Evolutionary conservation across 2,329 filamentous ascomycete genomes (phyloP), one percentile per base, ranked within the genome.

Genomic region (Westerdykella sp.): DNA sequence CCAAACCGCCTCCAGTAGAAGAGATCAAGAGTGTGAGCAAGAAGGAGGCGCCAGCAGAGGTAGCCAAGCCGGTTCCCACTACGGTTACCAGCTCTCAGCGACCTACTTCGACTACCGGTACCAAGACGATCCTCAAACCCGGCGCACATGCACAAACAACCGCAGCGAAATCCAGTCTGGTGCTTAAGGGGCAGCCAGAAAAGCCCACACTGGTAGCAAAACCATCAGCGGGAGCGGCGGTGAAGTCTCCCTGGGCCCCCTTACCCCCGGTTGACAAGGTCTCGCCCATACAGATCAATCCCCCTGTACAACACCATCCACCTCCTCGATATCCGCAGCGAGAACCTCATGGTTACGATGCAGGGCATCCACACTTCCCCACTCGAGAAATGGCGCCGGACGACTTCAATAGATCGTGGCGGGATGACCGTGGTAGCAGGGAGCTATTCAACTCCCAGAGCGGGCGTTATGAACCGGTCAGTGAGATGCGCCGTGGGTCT

Each of bases 361-460:
- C 71, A 41, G 71, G 73, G 51, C 71, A 72, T 14, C 73, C 74
- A 40, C 74, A 73, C 14, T 73, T 73, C 15, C 72, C 73, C 18
- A 77, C 84, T 0, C 87, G 88, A 59, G 90, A 97, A 62, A 95
- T 96, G 50, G 87, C 89, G 5, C 86, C 90, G 0, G 93, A 97
- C 65, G 91, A 95, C 53, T 97, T 96, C 60, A 94, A 84, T 63
- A 79, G 93, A 49, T 80, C 84, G 28, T 95, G 87, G 83, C 79
- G 85, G 57, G 88, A 95, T 48, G 78, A 82, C 5, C 74, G 78
- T 43, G 74, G 77, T 10, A 82, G 80, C 48, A 77, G 86, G 44
- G 90, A 97, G 65, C 73, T 97, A 0, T 97, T 83, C 70, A 96
- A 97, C 63, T 95, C 91, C n/a, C 85, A 94, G 43, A 95, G 88